Percentiles rank a stretch among this genome's conserved stretches.
These are phyloP conservation scores for Wallacemonas sp. DNA, from an alignment of 208 protist species.

Conservation along the genomic window DNA sequence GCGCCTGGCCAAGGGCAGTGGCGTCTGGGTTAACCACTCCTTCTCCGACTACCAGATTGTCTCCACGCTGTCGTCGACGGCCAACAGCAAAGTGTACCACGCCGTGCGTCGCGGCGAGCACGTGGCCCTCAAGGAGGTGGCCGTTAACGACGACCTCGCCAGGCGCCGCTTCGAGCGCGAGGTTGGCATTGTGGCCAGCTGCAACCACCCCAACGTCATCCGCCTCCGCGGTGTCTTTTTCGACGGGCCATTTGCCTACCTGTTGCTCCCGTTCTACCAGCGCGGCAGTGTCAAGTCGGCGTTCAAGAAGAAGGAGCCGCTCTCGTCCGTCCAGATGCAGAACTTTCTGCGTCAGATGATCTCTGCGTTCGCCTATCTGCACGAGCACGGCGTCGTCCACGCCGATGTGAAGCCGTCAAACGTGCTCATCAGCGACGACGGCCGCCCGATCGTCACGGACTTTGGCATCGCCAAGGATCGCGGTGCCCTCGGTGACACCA, in stretches of 20 bases:
- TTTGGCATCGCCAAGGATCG: conserved; percentile 78
- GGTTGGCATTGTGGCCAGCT: conserved; percentile 55
- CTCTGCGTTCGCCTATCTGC: conserved; percentile 67
- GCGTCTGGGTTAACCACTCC: conserved; percentile 67
- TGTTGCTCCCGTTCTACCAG: conserved; percentile 60
- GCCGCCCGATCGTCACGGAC: conserved; percentile 73
- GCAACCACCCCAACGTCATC: conserved; percentile 70
- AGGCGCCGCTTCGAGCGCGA: conserved; percentile 57
- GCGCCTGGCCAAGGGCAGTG: conserved; percentile 65
- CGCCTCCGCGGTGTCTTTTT: conserved; percentile 78
- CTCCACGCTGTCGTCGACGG: conserved; percentile 51
- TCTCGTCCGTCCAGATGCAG: conserved; percentile 53
- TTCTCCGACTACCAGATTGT: conserved; percentile 69
- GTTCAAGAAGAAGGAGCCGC: conserved; percentile 38
- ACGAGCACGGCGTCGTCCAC: conserved; percentile 79
- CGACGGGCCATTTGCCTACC: conserved; percentile 71
- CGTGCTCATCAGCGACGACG: conserved; percentile 65
- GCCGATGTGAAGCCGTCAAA: conserved; percentile 78
- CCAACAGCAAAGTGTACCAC: conserved; percentile 80
- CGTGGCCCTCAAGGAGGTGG: conserved; percentile 67
- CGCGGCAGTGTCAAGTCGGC: conserved; percentile 45
- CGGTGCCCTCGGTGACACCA: conserved; percentile 34
- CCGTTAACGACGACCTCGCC: conserved; percentile 50
- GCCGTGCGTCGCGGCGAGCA: conserved; percentile 53
- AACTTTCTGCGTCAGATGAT: conserved; percentile 69